phyloP scores from a whole-genome alignment of 148 eudicot genomes.

The Camellia japonica region DNA sequence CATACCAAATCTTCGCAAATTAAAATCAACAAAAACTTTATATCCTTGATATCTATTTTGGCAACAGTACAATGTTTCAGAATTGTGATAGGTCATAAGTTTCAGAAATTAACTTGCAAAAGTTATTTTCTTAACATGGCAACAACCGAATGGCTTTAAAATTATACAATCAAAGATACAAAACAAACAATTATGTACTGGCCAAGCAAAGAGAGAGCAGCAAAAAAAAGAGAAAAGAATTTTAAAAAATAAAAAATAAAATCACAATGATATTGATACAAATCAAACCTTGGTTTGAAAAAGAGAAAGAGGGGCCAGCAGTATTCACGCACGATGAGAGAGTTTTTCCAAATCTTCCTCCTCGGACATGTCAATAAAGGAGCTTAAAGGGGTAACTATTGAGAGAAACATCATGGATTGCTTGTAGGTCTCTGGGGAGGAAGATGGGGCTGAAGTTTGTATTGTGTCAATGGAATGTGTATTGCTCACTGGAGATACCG shows the following conservation, averaged over 20 bases:
- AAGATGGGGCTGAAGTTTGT: constrained; percentile 8
- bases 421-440: constrained; percentile 18
- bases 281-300: constrained; percentile 6
- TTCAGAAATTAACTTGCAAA: neutral
- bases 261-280: neutral
- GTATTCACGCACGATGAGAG: neutral
- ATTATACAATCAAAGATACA: constrained; percentile 1
- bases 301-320: neutral
- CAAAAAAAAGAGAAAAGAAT: neutral
- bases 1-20: neutral
- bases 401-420: constrained; percentile 8
- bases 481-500: constrained; percentile 29
- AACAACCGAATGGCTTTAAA: neutral
- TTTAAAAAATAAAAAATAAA: too few species aligned
- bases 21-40: neutral
- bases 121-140: neutral
- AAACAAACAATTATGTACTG: neutral
- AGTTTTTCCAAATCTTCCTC: constrained; percentile 22
- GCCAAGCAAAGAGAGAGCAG: neutral
- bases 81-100: neutral
- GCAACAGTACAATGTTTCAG: neutral
- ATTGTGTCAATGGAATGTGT: constrained; percentile 14
- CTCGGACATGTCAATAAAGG: constrained; percentile 18
- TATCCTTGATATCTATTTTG: neutral
- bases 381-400: constrained; percentile 9